Evolutionary conservation across 2,329 filamentous ascomycete species (phyloP).

Genomic region (Pestalotiopsis sp.): DNA sequence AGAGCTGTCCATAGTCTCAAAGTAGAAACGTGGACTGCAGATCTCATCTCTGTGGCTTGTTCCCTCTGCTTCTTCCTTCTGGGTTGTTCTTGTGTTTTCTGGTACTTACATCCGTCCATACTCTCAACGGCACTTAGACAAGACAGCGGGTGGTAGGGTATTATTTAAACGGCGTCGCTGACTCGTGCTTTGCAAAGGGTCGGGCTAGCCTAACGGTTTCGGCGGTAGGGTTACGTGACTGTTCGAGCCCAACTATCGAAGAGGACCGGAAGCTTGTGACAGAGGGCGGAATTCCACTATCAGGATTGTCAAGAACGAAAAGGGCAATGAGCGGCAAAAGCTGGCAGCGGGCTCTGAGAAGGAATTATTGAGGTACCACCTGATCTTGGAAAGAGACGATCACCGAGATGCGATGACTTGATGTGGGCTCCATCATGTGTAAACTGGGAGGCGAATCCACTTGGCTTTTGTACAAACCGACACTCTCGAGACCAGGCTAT

Average conservation of each 20-base stretch:
- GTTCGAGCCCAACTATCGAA: constrained; percentile 11
- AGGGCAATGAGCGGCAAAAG: constrained; percentile 17
- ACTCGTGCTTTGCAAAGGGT: constrained; percentile 6
- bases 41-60: constrained; percentile 8
- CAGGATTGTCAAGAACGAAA: constrained; percentile 14
- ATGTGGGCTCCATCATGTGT: constrained; percentile 17
- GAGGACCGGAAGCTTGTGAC: constrained; percentile 7
- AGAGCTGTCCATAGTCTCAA: constrained; percentile 11
- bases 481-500: constrained; percentile 16
- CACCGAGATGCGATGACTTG: neutral
- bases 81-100: neutral
- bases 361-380: neutral
- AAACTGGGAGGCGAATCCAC: constrained; percentile 23
- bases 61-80: constrained; percentile 1
- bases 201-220: constrained; percentile 9
- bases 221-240: constrained; percentile 3
- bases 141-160: constrained; percentile 9
- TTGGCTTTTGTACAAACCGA: constrained; percentile 29
- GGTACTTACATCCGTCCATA: constrained; percentile 34
- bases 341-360: constrained; percentile 18
- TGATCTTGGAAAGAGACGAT: neutral
- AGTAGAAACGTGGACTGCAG: constrained; percentile 7
- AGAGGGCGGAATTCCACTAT: constrained; percentile 12
- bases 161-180: constrained; percentile 4
- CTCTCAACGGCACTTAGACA: constrained; percentile 14